These are phyloP conservation scores for Cenchrus purpureus DNA, from an alignment of 176 grass and related monocot species.

Conservation along the genomic window DNA sequence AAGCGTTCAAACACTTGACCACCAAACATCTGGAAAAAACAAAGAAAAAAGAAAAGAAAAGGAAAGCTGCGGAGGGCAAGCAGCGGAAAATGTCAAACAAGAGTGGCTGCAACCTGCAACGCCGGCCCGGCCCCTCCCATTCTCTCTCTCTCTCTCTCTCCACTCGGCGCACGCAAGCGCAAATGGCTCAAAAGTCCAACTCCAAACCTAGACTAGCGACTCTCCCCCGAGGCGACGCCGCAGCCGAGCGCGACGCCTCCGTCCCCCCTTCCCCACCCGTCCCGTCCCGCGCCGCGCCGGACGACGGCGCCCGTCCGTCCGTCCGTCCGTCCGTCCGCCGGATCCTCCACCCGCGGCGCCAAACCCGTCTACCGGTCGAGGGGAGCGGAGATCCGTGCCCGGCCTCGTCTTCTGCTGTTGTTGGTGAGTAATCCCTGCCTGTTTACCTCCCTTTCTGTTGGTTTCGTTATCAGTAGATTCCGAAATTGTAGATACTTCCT, in stretches of 20 bases:
- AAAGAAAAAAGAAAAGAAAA: background rate
- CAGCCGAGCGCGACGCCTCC: background rate
- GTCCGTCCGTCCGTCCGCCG: background rate
- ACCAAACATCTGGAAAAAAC: background rate
- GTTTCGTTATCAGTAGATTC: background rate
- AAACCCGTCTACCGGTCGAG: background rate
- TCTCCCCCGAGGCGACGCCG: background rate
- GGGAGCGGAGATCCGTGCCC: conserved; percentile 16
- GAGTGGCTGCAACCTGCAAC: background rate
- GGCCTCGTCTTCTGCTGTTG: background rate
- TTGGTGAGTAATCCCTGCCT: conserved; percentile 3
- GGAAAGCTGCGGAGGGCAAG: background rate
- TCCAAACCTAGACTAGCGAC: conserved; percentile 34
- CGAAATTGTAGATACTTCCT: background rate
- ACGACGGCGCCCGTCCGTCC: background rate
- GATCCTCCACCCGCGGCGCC: conserved; percentile 9
- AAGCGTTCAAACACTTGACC: background rate
- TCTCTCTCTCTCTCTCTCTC: background rate
- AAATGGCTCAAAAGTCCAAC: conserved; percentile 37
- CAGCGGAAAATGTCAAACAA: conserved; percentile 40
- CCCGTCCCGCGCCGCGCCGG: background rate
- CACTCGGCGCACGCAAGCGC: conserved; percentile 32
- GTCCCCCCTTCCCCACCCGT: background rate
- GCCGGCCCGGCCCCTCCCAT: background rate
- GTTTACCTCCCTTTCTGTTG: background rate